These are phyloP conservation scores for Ananas comosus DNA, from an alignment of 176 grass and related monocot species.

Conservation along the genomic window DNA sequence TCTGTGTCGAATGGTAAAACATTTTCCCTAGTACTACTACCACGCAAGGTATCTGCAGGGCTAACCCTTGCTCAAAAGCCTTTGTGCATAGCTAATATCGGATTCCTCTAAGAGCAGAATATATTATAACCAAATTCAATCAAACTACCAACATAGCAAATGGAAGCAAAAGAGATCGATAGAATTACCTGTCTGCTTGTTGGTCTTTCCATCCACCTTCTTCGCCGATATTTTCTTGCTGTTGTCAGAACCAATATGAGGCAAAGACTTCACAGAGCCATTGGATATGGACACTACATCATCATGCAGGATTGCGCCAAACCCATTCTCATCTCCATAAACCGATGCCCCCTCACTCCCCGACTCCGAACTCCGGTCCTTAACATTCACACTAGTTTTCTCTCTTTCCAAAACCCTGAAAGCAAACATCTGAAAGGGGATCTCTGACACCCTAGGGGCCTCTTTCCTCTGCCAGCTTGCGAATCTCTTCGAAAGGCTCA, in stretches of 20 bases:
- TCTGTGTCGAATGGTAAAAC: too few relatives aligned
- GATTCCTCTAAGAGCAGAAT: too few relatives aligned
- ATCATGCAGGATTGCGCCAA: constrained; percentile 21
- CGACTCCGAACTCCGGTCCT: constrained; percentile 44
- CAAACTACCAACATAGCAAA: too few relatives aligned
- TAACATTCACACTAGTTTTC: constrained; percentile 24
- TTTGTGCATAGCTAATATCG: too few relatives aligned
- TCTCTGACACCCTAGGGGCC: constrained; percentile 29
- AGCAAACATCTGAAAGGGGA: constrained; percentile 90
- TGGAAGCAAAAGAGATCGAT: not conserved
- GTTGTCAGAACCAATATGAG: constrained; percentile 19
- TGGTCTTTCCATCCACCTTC: constrained; percentile 36
- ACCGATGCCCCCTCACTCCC: constrained; percentile 53
- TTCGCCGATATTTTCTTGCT: constrained; percentile 23
- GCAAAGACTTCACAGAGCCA: constrained; percentile 22
- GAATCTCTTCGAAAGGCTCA: constrained; percentile 42
- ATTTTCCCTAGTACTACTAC: too few relatives aligned
- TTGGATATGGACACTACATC: constrained; percentile 22
- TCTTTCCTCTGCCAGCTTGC: constrained; percentile 36
- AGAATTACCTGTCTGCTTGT: constrained; percentile 35
- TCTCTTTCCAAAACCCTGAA: constrained; percentile 71
- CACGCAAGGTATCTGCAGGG: too few relatives aligned
- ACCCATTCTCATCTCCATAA: constrained; percentile 59
- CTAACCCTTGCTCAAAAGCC: too few relatives aligned
- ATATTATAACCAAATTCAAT: too few relatives aligned